Evolutionary conservation across 306 rosid species (phyloP), one percentile per base, ranked within the genome.

Genomic region (Phaseolus lunatus): DNA sequence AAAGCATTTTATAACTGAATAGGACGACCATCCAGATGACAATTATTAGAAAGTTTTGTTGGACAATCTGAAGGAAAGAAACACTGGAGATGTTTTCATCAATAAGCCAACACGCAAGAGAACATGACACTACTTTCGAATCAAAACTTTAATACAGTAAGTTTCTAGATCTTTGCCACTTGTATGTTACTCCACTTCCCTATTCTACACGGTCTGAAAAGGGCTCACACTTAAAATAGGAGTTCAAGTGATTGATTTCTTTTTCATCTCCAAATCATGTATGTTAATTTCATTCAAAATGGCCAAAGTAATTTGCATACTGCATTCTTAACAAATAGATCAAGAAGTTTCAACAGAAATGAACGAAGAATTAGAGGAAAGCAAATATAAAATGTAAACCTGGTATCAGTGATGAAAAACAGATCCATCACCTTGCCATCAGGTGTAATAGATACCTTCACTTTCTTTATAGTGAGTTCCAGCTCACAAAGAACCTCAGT

Each of bases 391-490:
- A 77, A 81, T 48, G 63, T 24, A 15, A 77, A 92, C 98, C 98
- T 95, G 82, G 89, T 79, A 69, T 95, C 99, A 26, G 92, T 87
- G 89, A 95, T 81, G 88, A 95, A 90, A 88, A 95, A 95, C 76
- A 95, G 86, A 83, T 95, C 97, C 89, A 95, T 87, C 72, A 92
- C 97, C 92, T 77, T 92, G 66, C 93, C 97, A 79, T 95, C 99
- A 1, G 99, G 99, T 18, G 97, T 95, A 18, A 96, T 92, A 44
- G 97, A 95, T 37, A 95, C 96, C 89, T 95, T 95, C 80, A 95
- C 97, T 88, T 89, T 95, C 76, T 88, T 83, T 61, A 95, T 92
- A 37, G 73, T 83, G 83, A 95, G 89, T 87, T 95, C 99, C 10
- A 88, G 90, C 70, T 90, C 97, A 76, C 89, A 89, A 54, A 95